Percentiles rank a stretch among this genome's conserved stretches.
phyloP scores from a whole-genome alignment of 148 eudicot species.

The Drosera capensis region DNA sequence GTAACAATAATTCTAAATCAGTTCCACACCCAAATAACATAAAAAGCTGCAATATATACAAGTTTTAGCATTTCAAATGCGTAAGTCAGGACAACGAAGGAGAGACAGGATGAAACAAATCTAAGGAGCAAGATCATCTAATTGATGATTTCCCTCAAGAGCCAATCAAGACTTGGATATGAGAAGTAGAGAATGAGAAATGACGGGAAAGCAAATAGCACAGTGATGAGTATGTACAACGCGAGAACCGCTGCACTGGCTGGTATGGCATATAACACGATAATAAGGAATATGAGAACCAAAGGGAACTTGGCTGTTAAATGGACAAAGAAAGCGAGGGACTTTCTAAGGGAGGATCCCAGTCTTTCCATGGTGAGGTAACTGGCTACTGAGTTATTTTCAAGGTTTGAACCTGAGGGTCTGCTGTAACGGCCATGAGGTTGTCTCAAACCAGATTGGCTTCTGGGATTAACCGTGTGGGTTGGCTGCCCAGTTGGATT shows the following conservation, averaged over 20 bases:
- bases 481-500: slow-evolving; percentile 2
- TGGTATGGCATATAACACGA: slow-evolving; percentile 8
- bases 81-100: too few relatives aligned
- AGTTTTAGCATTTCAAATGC: too few relatives aligned
- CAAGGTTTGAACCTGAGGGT: not conserved
- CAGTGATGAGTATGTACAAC: slow-evolving; percentile 8
- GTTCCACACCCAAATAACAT: too few relatives aligned
- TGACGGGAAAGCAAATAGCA: slow-evolving; percentile 21
- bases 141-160: slow-evolving; percentile 20
- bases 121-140: too few relatives aligned
- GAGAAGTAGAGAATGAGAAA: slow-evolving; percentile 28
- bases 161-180: slow-evolving; percentile 27
- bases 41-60: too few relatives aligned
- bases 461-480: not conserved
- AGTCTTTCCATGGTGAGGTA: slow-evolving; percentile 2
- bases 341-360: slow-evolving; percentile 6
- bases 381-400: not conserved
- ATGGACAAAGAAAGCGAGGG: slow-evolving; percentile 7
- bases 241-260: slow-evolving; percentile 10
- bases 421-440: not conserved
- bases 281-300: slow-evolving; percentile 6
- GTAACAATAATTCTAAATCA: too few relatives aligned
- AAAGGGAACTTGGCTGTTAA: slow-evolving; percentile 10
- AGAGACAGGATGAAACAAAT: too few relatives aligned
- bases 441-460: not conserved